phyloP scores from a whole-genome alignment of 306 rosid species.

The Urtica urens region DNA sequence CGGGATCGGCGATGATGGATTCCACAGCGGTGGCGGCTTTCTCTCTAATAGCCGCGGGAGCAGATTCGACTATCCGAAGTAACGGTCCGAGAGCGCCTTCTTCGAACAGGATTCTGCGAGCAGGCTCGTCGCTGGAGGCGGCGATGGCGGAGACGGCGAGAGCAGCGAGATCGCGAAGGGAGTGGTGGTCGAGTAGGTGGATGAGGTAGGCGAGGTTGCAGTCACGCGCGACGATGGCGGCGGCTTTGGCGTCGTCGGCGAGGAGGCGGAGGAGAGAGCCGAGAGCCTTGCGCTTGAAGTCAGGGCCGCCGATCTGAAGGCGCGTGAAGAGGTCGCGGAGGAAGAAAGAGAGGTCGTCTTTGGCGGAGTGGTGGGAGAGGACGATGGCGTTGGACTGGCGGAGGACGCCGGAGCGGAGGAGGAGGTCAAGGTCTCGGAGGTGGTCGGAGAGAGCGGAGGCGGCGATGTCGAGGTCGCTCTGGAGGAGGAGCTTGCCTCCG shows the following conservation, averaged over 20 bases:
- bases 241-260: constrained; percentile 23
- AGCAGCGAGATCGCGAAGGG: constrained; percentile 30
- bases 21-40: constrained; percentile 41
- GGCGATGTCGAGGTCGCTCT: constrained; percentile 54
- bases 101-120: constrained; percentile 33
- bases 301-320: constrained; percentile 44
- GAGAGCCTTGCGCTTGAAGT: constrained; percentile 43
- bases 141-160: constrained; percentile 30
- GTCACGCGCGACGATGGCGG: constrained; percentile 23
- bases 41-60: constrained; percentile 25
- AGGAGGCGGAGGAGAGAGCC: constrained; percentile 44
- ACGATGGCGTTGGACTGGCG: constrained; percentile 47
- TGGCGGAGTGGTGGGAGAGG: constrained; percentile 34
- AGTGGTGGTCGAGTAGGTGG: constrained; percentile 34
- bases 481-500: constrained; percentile 52
- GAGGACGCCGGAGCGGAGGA: constrained; percentile 49
- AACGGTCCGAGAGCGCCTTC: constrained; percentile 44
- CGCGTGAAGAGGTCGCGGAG: constrained; percentile 42
- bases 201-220: constrained; percentile 33
- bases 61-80: constrained; percentile 32
- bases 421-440: constrained; percentile 39
- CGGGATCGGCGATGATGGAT: constrained; percentile 34
- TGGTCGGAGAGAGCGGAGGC: constrained; percentile 29
- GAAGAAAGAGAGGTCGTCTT: constrained; percentile 29
- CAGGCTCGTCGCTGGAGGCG: constrained; percentile 25